Percentiles rank a stretch among this genome's conserved stretches.
phyloP scores from a whole-genome alignment of 495 filamentous ascomycete genomes.

The Aspergillus ellipticus region DNA sequence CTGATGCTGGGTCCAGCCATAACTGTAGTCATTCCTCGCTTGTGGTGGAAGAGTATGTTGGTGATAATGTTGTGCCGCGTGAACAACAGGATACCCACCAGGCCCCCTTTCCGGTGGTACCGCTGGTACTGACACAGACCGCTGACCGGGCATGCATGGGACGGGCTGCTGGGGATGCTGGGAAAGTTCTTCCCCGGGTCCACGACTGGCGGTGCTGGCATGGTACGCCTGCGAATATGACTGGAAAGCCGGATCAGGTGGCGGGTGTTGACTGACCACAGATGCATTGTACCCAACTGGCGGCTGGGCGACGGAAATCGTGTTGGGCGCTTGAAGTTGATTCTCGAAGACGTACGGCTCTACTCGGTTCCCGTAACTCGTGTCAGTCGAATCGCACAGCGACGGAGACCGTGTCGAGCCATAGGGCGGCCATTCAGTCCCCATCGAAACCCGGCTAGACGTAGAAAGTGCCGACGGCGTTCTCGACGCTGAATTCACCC shows the following conservation, averaged over 20 bases:
- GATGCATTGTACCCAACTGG: conserved; percentile 12
- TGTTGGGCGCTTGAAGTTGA: conserved; percentile 12
- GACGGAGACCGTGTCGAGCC: conserved; percentile 19
- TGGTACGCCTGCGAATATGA: conserved; percentile 16
- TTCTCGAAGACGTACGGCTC: conserved; percentile 21
- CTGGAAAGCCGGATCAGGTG: conserved; percentile 12
- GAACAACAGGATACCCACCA: conserved; percentile 13
- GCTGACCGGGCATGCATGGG: conserved; percentile 8
- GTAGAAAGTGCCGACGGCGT: conserved; percentile 19
- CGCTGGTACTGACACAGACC: conserved; percentile 15
- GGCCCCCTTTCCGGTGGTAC: conserved; percentile 10
- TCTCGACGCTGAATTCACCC: conserved; percentile 15
- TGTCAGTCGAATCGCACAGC: conserved; percentile 17
- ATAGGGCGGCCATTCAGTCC: conserved; percentile 20
- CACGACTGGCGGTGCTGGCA: conserved; percentile 4
- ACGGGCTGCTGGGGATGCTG: conserved; percentile 8
- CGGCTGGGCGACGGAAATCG: conserved; percentile 10
- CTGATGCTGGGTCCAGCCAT: conserved; percentile 16
- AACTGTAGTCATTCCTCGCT: conserved; percentile 13
- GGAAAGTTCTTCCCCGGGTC: conserved; percentile 10
- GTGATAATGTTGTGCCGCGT: conserved; percentile 13
- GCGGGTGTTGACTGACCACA: neutral
- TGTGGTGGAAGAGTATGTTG: conserved; percentile 3
- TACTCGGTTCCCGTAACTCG: conserved; percentile 17
- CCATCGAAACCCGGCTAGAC: conserved; percentile 16